Percentiles rank a stretch among this genome's conserved stretches.
phyloP scores from a whole-genome alignment of 1,139 yeast genomes.

The Trichomonascaceae sp. region DNA sequence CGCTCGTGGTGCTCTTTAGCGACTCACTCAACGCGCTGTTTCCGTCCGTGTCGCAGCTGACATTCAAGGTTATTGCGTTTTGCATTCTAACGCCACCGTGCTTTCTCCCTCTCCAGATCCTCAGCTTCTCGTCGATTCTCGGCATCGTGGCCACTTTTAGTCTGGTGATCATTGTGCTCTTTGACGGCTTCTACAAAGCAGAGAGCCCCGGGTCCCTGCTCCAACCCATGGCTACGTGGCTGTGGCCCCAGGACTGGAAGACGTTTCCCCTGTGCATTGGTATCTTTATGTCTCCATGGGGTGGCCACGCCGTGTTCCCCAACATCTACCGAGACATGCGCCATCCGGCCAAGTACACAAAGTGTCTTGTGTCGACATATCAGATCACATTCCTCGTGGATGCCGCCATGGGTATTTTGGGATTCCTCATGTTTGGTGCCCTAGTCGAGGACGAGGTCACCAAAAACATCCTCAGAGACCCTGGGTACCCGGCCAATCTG shows the following conservation, averaged over 20 bases:
- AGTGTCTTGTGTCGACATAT: conserved; percentile 43
- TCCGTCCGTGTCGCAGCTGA: conserved; percentile 35
- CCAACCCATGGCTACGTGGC: conserved; percentile 32
- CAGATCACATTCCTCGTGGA: conserved; percentile 61
- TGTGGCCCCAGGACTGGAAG: conserved; percentile 38
- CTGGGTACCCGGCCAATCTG: conserved; percentile 61
- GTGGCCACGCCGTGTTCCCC: conserved; percentile 82
- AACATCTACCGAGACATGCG: conserved; percentile 73
- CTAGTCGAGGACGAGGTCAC: conserved; percentile 70
- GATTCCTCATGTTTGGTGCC: conserved; percentile 79
- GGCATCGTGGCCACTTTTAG: conserved; percentile 65
- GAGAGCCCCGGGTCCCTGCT: conserved; percentile 56
- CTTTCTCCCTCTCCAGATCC: conserved; percentile 56
- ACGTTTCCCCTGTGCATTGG: conserved; percentile 54
- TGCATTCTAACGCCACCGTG: conserved; percentile 49
- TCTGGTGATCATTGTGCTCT: conserved; percentile 42
- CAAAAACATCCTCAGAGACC: conserved; percentile 51
- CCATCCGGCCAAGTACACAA: conserved; percentile 44
- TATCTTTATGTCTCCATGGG: conserved; percentile 77
- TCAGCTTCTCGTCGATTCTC: conserved; percentile 58
- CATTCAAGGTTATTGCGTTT: conserved; percentile 47
- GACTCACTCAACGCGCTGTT: conserved; percentile 64
- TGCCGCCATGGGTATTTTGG: conserved; percentile 61
- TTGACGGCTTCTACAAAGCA: conserved; percentile 48
- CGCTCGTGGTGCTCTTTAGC: conserved; percentile 68